Base-by-base conservation (phyloP, 345 rosid species). In the Jatropha curcas region DNA sequence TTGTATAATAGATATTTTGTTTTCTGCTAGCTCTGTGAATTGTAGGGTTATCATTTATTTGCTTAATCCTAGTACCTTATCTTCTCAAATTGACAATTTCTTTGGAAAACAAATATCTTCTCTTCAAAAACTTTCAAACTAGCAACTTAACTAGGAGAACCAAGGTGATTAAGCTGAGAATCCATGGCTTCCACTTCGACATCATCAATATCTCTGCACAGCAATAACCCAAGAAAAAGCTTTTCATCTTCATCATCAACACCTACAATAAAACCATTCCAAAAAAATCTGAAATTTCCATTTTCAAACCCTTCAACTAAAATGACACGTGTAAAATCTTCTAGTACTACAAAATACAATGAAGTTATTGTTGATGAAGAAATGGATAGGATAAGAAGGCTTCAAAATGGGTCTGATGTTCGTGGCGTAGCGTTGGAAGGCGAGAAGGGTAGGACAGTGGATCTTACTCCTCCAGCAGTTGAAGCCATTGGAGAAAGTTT, bases 401-500 rank as follows among this genome's bases (percentile, higher is more conserved):
- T 94, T 33, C 97, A 92, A 71, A 92, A 90, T 35, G 98, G 98
- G 35, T 90, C 95, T 0, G 98, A 94, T 9, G 94, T 94, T 71
- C 88, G 99, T 0, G 99, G 98, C 34, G 90, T 94, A n/a, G 98
- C 98, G 2, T 28, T 92, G 79, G 90, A 88, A 63, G 97, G 97
- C 0, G 98, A 90, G 85, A 89, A 86, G 82, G 94, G 96, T 19
- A 78, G 98, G 55, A 66, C 65, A 0, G 97, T 90, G 72, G 91
- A 88, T 81, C 77, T 92, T 50, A 88, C 92, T 0, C 96, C 98
- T 0, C 79, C 97, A 0, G 97, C 97, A 0, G 94, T 92, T 74
- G 97, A 94, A 57, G 97, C 98, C 35, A 90, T 94, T 17, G 89
- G 91, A 0, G 95, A 94, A 86, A 89, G 98, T 72, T 92, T 94